phyloP scores from a whole-genome alignment of 2,329 filamentous ascomycete species.

The Lithohypha guttulata region DNA sequence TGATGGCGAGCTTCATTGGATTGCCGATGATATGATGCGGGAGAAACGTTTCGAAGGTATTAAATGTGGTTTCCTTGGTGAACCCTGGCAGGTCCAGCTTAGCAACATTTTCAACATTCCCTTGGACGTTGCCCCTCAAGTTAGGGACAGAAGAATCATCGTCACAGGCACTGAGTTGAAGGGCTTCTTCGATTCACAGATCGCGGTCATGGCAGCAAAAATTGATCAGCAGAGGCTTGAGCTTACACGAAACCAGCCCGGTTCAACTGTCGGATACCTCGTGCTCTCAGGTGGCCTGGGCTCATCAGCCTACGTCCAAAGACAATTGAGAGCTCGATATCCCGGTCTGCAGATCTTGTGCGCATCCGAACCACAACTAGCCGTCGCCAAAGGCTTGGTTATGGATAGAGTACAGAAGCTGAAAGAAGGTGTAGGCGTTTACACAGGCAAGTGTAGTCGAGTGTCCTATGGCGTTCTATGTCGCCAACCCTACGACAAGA shows the following conservation, averaged over 20 bases:
- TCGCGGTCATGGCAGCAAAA: conserved; percentile 25
- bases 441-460: conserved; percentile 26
- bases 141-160: background rate
- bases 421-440: conserved; percentile 22
- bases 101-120: background rate
- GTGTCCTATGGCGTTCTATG: conserved; percentile 30
- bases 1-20: conserved; percentile 1
- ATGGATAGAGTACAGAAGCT: conserved; percentile 27
- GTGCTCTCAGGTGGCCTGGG: conserved; percentile 28
- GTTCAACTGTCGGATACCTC: conserved; percentile 20
- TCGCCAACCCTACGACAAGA: conserved; percentile 24
- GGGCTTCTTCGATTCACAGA: conserved; percentile 22
- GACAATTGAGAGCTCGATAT: conserved; percentile 19
- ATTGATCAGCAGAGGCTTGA: conserved; percentile 22
- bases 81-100: background rate
- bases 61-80: conserved; percentile 1
- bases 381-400: conserved; percentile 28
- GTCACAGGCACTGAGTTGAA: conserved; percentile 13
- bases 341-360: conserved; percentile 20
- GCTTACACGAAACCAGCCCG: conserved; percentile 23
- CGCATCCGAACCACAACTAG: conserved; percentile 28
- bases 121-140: background rate
- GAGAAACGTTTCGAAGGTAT: background rate
- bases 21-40: conserved; percentile 5
- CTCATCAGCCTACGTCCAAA: conserved; percentile 25